These are phyloP conservation scores for Colletotrichum noveboracense DNA, from an alignment of 2,329 filamentous ascomycete genomes.

Conservation along the genomic window DNA sequence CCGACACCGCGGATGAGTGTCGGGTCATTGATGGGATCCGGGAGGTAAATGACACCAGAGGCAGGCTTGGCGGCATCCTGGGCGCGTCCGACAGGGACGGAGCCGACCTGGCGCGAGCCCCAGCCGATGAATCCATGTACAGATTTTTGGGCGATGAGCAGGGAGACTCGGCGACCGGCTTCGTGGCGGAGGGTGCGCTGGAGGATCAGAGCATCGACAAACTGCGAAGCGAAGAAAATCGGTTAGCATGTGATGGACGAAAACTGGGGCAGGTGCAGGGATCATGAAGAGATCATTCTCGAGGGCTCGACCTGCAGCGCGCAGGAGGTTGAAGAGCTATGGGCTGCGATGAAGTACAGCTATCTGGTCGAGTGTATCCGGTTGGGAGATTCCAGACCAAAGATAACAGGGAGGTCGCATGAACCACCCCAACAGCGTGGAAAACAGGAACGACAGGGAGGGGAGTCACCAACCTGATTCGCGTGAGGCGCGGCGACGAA, in stretches of 20 bases:
- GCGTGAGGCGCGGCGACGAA: constrained; percentile 97
- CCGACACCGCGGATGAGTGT: constrained; percentile 79
- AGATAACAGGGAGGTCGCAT: not conserved
- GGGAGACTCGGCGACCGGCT: constrained; percentile 85
- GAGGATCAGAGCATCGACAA: constrained; percentile 92
- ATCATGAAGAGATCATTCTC: not conserved
- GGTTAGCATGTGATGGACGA: constrained; percentile 16
- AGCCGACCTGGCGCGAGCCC: constrained; percentile 82
- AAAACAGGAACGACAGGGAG: not conserved
- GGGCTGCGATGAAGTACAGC: not conserved
- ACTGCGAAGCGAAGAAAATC: constrained; percentile 54
- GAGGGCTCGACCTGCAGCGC: not conserved
- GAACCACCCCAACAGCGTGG: not conserved
- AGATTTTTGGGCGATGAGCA: constrained; percentile 94
- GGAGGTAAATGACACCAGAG: constrained; percentile 82
- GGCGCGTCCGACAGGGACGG: constrained; percentile 90
- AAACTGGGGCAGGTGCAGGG: constrained; percentile 3
- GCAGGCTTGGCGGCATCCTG: constrained; percentile 86
- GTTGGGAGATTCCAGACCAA: not conserved
- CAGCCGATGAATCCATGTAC: constrained; percentile 93
- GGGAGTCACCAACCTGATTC: constrained; percentile 70
- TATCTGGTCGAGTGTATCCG: not conserved
- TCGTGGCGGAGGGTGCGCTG: constrained; percentile 90
- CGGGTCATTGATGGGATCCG: constrained; percentile 85
- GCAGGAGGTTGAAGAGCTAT: not conserved